These are phyloP conservation scores for Talaromyces rugulosus DNA, from an alignment of 2,329 filamentous ascomycete species.

Conservation along the genomic window DNA sequence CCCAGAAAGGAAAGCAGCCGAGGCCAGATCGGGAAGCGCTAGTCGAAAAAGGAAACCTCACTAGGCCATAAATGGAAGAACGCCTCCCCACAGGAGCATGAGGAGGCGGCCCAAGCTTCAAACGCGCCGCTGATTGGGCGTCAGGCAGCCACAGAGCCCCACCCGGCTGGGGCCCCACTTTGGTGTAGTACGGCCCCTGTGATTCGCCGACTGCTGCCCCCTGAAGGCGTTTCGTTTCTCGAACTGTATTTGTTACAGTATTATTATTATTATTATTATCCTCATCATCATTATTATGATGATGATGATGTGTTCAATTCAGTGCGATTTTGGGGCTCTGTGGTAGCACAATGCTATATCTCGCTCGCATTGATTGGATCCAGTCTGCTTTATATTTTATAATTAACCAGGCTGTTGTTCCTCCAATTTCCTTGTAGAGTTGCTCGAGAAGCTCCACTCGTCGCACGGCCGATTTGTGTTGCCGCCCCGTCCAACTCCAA, in stretches of 20 bases:
- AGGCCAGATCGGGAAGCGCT: neutral
- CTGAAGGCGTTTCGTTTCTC: neutral
- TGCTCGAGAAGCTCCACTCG: neutral
- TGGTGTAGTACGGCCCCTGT: neutral
- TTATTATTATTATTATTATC: neutral
- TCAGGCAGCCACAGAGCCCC: neutral
- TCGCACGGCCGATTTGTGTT: neutral
- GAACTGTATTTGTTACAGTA: neutral
- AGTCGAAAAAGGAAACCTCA: neutral
- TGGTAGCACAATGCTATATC: neutral
- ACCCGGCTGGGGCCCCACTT: neutral
- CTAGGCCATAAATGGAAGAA: neutral
- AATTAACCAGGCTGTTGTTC: neutral
- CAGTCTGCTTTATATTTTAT: neutral
- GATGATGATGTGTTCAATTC: neutral
- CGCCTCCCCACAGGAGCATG: neutral
- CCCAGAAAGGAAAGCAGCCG: neutral
- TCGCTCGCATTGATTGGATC: neutral
- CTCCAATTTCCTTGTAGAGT: neutral
- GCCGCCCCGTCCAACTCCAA: neutral
- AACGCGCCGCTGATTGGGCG: neutral
- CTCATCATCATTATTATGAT: neutral
- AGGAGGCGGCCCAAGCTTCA: neutral
- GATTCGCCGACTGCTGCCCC: neutral
- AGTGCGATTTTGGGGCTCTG: neutral